Percentiles rank a stretch among this genome's conserved stretches.
These are phyloP conservation scores for Jatropha podagrica DNA, from an alignment of 441 rosid genomes.

Conservation along the genomic window DNA sequence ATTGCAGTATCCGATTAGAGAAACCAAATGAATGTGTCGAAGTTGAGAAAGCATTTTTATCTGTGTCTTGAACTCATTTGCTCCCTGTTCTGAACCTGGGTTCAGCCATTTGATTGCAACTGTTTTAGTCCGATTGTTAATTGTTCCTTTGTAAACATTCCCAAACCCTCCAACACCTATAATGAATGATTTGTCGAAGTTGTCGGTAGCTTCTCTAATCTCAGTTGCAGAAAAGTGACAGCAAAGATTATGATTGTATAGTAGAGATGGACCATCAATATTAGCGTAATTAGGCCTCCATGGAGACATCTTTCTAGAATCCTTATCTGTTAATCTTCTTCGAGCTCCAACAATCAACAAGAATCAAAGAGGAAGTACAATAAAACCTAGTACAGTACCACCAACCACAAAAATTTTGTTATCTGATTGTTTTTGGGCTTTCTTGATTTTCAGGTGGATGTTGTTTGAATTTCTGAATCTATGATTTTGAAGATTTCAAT, in stretches of 20 bases:
- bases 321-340: conserved; percentile 19
- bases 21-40: too few species aligned
- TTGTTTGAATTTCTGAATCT: background rate
- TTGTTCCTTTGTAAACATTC: too few species aligned
- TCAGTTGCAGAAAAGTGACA: conserved; percentile 42
- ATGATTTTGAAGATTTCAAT: conserved; percentile 46
- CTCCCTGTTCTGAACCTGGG: conserved; percentile 40
- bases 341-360: conserved; percentile 24
- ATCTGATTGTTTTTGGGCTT: background rate
- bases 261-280: conserved; percentile 32
- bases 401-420: conserved; percentile 14
- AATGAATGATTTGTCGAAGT: too few species aligned
- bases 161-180: too few species aligned
- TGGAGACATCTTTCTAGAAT: conserved; percentile 12
- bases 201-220: too few species aligned
- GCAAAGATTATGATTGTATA: conserved; percentile 35
- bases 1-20: too few species aligned
- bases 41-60: conserved; percentile 48
- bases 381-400: conserved; percentile 11
- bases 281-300: conserved; percentile 14
- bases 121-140: background rate
- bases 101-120: conserved; percentile 57
- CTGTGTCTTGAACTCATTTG: conserved; percentile 51
- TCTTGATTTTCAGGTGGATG: background rate
- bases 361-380: conserved; percentile 13